Conservation (phyloP, 108 stramenopile species). For the Parietichytrium sp. region DNA sequence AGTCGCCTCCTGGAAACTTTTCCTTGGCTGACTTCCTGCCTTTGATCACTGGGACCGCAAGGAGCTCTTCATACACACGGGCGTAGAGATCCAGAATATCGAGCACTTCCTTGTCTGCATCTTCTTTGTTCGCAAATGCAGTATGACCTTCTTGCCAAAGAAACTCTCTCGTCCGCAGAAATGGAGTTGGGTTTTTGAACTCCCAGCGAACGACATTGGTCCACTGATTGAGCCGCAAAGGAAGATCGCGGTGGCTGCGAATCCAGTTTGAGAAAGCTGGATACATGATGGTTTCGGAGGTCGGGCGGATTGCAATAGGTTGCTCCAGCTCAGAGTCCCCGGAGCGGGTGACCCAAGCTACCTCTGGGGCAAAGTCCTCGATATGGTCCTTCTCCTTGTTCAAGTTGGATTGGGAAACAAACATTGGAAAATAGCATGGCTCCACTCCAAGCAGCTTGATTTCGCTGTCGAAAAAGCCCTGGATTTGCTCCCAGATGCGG, state of each 20-base stretch:
- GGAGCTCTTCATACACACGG: constrained; percentile 93
- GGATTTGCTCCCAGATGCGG: constrained; percentile 97
- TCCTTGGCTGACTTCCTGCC: constrained; percentile 97
- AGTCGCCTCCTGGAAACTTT: constrained; percentile 95
- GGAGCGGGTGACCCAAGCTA: constrained; percentile 47
- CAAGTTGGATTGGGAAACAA: constrained; percentile 84
- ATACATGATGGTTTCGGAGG: constrained; percentile 98
- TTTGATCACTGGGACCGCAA: constrained; percentile 95
- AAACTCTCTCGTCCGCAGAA: constrained; percentile 93
- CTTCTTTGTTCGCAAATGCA: constrained; percentile 90
- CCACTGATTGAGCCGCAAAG: constrained; percentile 98
- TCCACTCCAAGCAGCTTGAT: constrained; percentile 75
- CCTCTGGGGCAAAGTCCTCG: constrained; percentile 96
- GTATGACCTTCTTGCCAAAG: constrained; percentile 99
- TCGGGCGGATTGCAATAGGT: constrained; percentile 95
- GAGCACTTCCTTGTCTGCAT: constrained; percentile 92
- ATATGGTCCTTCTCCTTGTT: constrained; percentile 98
- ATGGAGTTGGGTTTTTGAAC: constrained; percentile 98
- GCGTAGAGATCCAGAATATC: constrained; percentile 90
- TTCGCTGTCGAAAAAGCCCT: constrained; percentile 84
- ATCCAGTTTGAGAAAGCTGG: constrained; percentile 96
- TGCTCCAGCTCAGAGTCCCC: constrained; percentile 81
- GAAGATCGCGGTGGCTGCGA: constrained; percentile 77
- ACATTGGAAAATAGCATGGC: constrained; percentile 96
- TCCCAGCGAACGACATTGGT: constrained; percentile 98